Percentiles rank a stretch among this genome's conserved stretches.
phyloP scores from a whole-genome alignment of 768 basidiomycete genomes.

The Clavulina sp. region DNA sequence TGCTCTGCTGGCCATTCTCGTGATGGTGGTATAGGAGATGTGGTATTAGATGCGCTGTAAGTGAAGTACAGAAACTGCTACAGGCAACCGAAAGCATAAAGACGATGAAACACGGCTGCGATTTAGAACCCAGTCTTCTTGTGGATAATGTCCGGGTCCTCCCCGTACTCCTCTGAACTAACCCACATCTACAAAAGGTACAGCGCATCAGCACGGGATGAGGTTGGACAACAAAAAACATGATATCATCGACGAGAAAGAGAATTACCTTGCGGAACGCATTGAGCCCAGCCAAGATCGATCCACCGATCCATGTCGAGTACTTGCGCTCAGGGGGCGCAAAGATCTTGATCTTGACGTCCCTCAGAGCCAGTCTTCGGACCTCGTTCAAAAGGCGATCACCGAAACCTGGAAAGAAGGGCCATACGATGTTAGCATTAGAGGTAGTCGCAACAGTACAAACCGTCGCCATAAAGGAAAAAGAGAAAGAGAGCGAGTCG shows the following conservation, averaged over 20 bases:
- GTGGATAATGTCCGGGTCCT: constrained; percentile 97
- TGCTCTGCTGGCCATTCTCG: too few species aligned
- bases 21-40: too few species aligned
- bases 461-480: constrained; percentile 3
- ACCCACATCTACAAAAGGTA: constrained; percentile 82
- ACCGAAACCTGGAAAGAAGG: constrained; percentile 55
- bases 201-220: background rate
- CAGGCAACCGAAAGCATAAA: background rate
- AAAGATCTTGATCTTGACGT: constrained; percentile 97
- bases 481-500: background rate
- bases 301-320: constrained; percentile 93
- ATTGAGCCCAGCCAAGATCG: constrained; percentile 84
- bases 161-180: constrained; percentile 96
- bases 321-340: constrained; percentile 99
- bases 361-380: constrained; percentile 87
- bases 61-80: too few species aligned
- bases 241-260: background rate
- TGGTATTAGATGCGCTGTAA: too few species aligned
- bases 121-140: constrained; percentile 71
- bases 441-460: background rate
- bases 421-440: background rate
- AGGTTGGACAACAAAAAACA: background rate
- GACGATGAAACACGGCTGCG: background rate
- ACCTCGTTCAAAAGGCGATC: constrained; percentile 93
- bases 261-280: constrained; percentile 92